Evolutionary conservation across 2,329 filamentous ascomycete genomes (phyloP).

Genomic region (Penicillium sp.): DNA sequence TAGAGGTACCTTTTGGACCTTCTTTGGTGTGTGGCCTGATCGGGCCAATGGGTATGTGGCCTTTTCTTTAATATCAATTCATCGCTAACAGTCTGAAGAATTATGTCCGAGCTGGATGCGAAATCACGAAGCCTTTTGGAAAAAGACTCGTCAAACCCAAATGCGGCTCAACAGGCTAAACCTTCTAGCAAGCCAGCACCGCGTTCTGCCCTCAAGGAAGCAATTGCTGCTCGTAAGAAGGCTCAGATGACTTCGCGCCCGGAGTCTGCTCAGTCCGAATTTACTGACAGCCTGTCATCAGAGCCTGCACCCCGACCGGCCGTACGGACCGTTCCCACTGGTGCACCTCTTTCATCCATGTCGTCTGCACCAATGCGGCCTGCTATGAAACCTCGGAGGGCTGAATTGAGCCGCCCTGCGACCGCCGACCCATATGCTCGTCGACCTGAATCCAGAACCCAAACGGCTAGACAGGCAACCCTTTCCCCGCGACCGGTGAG

Average conservation of each 20-base stretch:
- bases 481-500: conserved; percentile 25
- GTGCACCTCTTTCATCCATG: conserved; percentile 43
- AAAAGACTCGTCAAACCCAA: conserved; percentile 75
- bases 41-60: conserved; percentile 68
- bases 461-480: conserved; percentile 13
- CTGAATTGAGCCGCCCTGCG: conserved; percentile 38
- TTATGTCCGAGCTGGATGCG: conserved; percentile 74
- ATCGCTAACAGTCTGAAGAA: conserved; percentile 49
- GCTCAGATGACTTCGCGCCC: conserved; percentile 54
- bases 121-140: conserved; percentile 78
- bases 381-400: conserved; percentile 35
- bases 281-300: conserved; percentile 44
- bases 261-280: conserved; percentile 57
- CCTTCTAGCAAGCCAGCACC: not conserved
- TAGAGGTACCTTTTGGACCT: conserved; percentile 83
- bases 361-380: conserved; percentile 61
- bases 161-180: conserved; percentile 21
- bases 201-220: conserved; percentile 68
- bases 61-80: not conserved
- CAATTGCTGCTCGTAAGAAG: conserved; percentile 80
- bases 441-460: conserved; percentile 47
- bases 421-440: conserved; percentile 36
- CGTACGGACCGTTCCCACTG: conserved; percentile 37
- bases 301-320: conserved; percentile 35
- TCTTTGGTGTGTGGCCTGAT: conserved; percentile 72